phyloP scores from a whole-genome alignment of 2,329 filamentous ascomycete genomes.

The Botryotinia convoluta region DNA sequence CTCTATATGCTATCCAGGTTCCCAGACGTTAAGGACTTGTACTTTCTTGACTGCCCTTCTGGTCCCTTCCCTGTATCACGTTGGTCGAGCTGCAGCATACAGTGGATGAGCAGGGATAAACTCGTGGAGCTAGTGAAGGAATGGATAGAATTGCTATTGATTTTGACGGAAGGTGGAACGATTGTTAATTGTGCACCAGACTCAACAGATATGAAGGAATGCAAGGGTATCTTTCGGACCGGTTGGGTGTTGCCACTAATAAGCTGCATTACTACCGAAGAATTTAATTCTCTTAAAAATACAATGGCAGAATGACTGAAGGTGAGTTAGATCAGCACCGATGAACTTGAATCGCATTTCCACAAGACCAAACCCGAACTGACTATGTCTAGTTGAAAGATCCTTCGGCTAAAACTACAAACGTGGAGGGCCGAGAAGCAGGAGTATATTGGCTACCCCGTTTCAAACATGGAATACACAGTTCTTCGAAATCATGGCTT shows the following conservation, averaged over 20 bases:
- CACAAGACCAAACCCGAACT: not conserved
- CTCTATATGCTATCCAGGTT: not conserved
- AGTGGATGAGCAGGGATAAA: not conserved
- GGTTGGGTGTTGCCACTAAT: not conserved
- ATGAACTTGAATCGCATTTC: not conserved
- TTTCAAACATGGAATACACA: not conserved
- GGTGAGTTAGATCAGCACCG: not conserved
- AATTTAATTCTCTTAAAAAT: not conserved
- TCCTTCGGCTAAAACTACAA: accelerated
- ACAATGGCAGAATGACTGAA: not conserved
- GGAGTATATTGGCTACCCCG: not conserved
- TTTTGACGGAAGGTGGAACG: accelerated
- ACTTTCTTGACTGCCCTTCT: not conserved
- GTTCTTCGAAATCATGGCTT: not conserved
- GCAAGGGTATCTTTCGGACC: not conserved
- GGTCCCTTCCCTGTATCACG: too few relatives aligned
- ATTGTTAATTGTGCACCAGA: accelerated
- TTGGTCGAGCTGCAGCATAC: not conserved
- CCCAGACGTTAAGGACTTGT: not conserved
- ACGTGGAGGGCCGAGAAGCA: too few relatives aligned
- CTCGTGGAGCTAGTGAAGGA: accelerated
- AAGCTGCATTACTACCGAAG: not conserved
- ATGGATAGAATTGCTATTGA: not conserved
- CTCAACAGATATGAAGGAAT: not conserved
- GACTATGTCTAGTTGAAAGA: not conserved